Base-by-base conservation (phyloP, 176 grass and related monocot genomes). In the Carex scoparia region DNA sequence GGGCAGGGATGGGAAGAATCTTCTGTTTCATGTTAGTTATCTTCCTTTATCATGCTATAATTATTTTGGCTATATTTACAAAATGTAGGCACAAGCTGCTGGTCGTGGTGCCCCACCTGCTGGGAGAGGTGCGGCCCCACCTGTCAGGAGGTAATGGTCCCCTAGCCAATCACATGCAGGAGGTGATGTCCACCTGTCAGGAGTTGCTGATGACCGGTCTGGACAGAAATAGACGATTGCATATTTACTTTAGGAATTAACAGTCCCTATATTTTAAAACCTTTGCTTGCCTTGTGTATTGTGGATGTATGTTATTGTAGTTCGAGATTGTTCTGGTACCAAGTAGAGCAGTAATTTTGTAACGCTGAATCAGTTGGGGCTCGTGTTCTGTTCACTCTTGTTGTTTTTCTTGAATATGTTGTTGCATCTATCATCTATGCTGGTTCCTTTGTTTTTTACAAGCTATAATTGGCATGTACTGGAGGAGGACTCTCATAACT, bases 121-220 rank as follows among this genome's bases (percentile, higher is more conserved):
- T 72, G 85, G 85, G 15, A 67, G 85, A 59, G 82, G 82, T 56
- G 87, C 73, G 1, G 87, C 71, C 38, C 87, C 87, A 51, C 87
- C 87, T 56, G 87, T 81, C 33, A 88, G 87, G 72, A 84, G 87
- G 72, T 88, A 85, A 59, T 56, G 31, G 12, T 0, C 35, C 79
- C 32, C 58, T 3, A 7, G 54, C 7, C 33, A 46, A 65, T 64
- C 60, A 64, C 40, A 65, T 61, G 54, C 59, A 13, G 61, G 9
- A 62, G 3, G 64, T 63, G 8, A 48, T 48, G 44, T 49, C 48
- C 48, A 49, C 48, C 48, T 49, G 48, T 49, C 48, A 49, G 2
- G 61, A 28, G 79, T 65, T 63, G 58, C 79, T 46, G 59, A 63
- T 82, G 65, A 46, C 18, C 65, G 38, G 19, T 18, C 18, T 7